These are phyloP conservation scores for Pleurozium schreberi DNA, from an alignment of 225 moss, liverwort and hornwort genomes.

Conservation along the genomic window DNA sequence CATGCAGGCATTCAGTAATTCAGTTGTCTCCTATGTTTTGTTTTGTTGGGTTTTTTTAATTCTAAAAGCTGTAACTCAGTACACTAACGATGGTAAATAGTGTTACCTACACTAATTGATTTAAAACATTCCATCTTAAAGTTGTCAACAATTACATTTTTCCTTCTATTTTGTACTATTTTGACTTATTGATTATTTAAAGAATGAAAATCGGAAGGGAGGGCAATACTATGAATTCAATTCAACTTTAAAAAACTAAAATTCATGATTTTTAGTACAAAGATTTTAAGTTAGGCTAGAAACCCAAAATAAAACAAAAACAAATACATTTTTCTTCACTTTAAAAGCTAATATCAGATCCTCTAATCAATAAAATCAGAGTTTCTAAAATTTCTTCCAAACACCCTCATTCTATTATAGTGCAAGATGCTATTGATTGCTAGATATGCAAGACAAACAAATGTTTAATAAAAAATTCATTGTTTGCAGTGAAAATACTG, in stretches of 20 bases:
- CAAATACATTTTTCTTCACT: background rate
- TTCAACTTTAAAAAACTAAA: background rate
- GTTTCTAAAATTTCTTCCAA: background rate
- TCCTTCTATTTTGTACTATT: too few species aligned
- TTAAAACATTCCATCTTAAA: background rate
- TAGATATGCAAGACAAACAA: background rate
- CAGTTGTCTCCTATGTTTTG: too few species aligned
- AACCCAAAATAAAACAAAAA: too few species aligned
- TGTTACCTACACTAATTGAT: too few species aligned
- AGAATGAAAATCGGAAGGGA: background rate
- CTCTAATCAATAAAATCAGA: rapidly evolving
- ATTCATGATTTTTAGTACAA: background rate
- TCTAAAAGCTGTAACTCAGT: too few species aligned
- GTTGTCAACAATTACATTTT: background rate
- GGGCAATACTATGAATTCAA: background rate
- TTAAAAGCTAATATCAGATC: background rate
- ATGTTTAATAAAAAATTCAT: background rate
- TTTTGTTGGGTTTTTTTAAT: too few species aligned
- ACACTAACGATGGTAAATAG: too few species aligned
- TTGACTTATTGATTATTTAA: background rate
- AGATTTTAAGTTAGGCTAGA: background rate
- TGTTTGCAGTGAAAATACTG: background rate
- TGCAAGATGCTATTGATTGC: rapidly evolving
- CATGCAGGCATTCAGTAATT: too few species aligned
- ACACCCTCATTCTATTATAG: background rate